These are phyloP conservation scores for Parastagonospora nodorum DNA, from an alignment of 2,329 filamentous ascomycete genomes.

Conservation along the genomic window DNA sequence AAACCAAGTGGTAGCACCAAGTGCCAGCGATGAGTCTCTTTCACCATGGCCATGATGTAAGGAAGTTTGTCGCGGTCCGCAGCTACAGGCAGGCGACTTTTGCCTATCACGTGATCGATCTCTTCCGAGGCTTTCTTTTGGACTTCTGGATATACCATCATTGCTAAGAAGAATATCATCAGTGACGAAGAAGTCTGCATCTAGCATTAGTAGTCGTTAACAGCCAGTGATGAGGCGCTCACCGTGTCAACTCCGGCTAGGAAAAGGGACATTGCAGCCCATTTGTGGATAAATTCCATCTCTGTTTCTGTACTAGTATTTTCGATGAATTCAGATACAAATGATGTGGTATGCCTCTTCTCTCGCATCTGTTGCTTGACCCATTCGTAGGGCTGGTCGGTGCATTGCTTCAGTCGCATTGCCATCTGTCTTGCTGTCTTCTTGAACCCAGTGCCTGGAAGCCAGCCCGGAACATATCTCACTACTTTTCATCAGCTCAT, in stretches of 20 bases:
- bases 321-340: slow-evolving; percentile 47
- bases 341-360: slow-evolving; percentile 41
- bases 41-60: slow-evolving; percentile 41
- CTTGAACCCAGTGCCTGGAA: slow-evolving; percentile 48
- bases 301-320: slow-evolving; percentile 31
- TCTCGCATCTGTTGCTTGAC: slow-evolving; percentile 49
- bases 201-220: neutral
- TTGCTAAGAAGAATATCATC: slow-evolving; percentile 56
- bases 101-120: slow-evolving; percentile 56
- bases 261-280: slow-evolving; percentile 51
- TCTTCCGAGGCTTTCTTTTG: slow-evolving; percentile 55
- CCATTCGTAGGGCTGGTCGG: slow-evolving; percentile 51
- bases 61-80: slow-evolving; percentile 52
- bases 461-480: slow-evolving; percentile 51
- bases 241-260: slow-evolving; percentile 51
- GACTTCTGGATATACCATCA: slow-evolving; percentile 55
- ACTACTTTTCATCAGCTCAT: slow-evolving; percentile 18
- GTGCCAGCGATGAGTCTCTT: slow-evolving; percentile 53
- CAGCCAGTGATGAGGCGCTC: neutral
- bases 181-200: slow-evolving; percentile 49
- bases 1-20: slow-evolving; percentile 39
- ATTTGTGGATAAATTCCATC: slow-evolving; percentile 47
- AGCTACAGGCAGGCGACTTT: slow-evolving; percentile 53
- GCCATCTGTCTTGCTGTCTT: slow-evolving; percentile 24
- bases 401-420: slow-evolving; percentile 31